Conservation (phyloP, 371 early-diverging fungal genomes). For the Haplosporangium sp. region DNA sequence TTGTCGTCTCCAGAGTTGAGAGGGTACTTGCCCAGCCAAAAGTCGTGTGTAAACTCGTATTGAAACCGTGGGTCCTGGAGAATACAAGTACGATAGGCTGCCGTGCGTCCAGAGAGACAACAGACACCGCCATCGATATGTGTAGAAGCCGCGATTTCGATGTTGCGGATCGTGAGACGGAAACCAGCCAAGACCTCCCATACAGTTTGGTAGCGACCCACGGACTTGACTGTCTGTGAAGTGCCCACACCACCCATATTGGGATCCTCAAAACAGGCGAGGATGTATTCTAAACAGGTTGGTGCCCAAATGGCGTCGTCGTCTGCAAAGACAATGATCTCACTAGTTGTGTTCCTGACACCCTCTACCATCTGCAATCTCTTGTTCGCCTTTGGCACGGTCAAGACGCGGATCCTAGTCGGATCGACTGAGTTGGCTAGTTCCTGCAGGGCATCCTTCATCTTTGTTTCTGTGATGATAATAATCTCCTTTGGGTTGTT, state of each 20-base stretch:
- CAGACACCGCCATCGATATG: conserved; percentile 83
- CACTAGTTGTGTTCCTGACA: conserved; percentile 68
- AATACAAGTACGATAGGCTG: conserved; percentile 77
- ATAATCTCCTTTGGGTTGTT: conserved; percentile 71
- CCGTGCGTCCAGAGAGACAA: conserved; percentile 79
- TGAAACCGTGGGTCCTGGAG: conserved; percentile 78
- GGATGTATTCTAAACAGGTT: conserved; percentile 69
- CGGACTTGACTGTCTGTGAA: conserved; percentile 70
- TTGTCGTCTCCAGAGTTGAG: conserved; percentile 83
- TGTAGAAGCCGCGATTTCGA: conserved; percentile 78
- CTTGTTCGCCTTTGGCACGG: conserved; percentile 70
- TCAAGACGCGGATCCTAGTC: conserved; percentile 57
- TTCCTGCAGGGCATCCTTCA: conserved; percentile 60
- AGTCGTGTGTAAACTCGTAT: conserved; percentile 74
- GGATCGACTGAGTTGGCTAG: conserved; percentile 61
- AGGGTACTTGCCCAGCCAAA: conserved; percentile 75
- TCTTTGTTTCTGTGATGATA: conserved; percentile 66
- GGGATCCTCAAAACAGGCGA: conserved; percentile 79
- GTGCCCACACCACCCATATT: conserved; percentile 82
- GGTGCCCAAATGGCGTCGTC: conserved; percentile 79
- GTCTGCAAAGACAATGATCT: conserved; percentile 77
- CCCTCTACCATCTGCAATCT: conserved; percentile 79
- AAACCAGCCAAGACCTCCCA: conserved; percentile 81
- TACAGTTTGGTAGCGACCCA: conserved; percentile 67
- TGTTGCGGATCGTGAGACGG: conserved; percentile 76